Evolutionary conservation across 2,329 filamentous ascomycete genomes (phyloP).

Genomic region (Metarhizium guizhouense): DNA sequence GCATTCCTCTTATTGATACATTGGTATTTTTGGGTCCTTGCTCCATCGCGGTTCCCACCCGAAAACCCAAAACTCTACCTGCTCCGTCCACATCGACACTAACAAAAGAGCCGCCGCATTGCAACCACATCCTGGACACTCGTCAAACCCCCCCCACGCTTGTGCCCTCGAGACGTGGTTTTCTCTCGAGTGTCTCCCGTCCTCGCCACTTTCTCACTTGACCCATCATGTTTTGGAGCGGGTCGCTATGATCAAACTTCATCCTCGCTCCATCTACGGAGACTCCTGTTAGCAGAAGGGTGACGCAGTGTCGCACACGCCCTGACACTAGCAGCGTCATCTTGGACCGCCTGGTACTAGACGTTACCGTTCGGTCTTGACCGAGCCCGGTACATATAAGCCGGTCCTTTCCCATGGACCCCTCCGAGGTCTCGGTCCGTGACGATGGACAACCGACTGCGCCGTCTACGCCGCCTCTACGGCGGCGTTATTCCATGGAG

Average conservation of each 20-base stretch:
- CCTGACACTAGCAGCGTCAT: slow-evolving; percentile 1
- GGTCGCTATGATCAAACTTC: slow-evolving; percentile 27
- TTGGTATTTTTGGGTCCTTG: background rate
- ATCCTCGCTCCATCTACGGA: slow-evolving; percentile 23
- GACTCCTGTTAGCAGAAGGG: slow-evolving; percentile 16
- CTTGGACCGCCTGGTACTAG: background rate
- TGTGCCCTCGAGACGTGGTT: background rate
- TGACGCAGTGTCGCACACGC: background rate
- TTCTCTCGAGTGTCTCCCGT: slow-evolving; percentile 5
- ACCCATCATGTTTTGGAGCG: slow-evolving; percentile 22
- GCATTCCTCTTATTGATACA: background rate
- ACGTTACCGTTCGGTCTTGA: slow-evolving; percentile 4
- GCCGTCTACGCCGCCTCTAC: slow-evolving; percentile 24
- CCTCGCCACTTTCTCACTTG: background rate
- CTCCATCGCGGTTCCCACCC: slow-evolving; percentile 6
- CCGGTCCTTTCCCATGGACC: slow-evolving; percentile 23
- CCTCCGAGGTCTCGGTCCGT: slow-evolving; percentile 18
- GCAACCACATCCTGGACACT: slow-evolving; percentile 11
- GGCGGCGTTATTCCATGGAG: slow-evolving; percentile 44
- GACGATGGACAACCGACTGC: slow-evolving; percentile 23
- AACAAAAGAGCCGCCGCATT: slow-evolving; percentile 16
- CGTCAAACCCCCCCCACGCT: slow-evolving; percentile 5
- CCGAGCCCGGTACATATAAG: slow-evolving; percentile 10
- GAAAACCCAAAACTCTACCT: slow-evolving; percentile 1
- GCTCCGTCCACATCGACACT: slow-evolving; percentile 12